Evolutionary conservation across 306 rosid genomes (phyloP).

Genomic region (Lotus japonicus): DNA sequence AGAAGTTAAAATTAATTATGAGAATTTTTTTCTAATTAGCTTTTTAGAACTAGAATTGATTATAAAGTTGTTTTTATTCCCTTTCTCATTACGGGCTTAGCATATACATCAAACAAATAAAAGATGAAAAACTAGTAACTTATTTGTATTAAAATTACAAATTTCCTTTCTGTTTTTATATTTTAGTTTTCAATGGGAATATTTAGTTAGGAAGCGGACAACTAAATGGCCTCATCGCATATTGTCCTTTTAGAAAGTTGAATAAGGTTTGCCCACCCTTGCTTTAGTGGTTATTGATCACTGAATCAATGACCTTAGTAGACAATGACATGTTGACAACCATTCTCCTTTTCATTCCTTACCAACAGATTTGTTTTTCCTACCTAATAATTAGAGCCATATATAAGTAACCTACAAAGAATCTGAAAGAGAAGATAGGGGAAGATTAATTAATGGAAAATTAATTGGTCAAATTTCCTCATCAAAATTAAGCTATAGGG

Average conservation of each 20-base stretch:
- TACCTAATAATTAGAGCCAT: not conserved
- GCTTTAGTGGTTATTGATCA: conserved; percentile 14
- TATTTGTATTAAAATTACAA: not conserved
- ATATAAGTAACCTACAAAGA: not conserved
- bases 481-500: not conserved
- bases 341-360: conserved; percentile 8
- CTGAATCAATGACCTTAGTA: conserved; percentile 2
- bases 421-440: not conserved
- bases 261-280: not conserved
- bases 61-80: no score
- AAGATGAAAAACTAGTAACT: not conserved
- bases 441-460: not conserved
- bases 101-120: no score
- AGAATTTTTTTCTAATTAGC: no score
- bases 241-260: not conserved
- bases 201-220: conserved; percentile 13
- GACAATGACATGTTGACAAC: conserved; percentile 26
- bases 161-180: not conserved
- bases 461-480: not conserved
- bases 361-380: conserved; percentile 1
- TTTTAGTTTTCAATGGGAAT: not conserved
- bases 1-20: no score
- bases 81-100: not conserved
- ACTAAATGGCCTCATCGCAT: conserved; percentile 3
- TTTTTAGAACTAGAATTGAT: no score